Evolutionary conservation across 2,329 filamentous ascomycete genomes (phyloP).

Genomic region (Magnaporthiopsis rhizophila): DNA sequence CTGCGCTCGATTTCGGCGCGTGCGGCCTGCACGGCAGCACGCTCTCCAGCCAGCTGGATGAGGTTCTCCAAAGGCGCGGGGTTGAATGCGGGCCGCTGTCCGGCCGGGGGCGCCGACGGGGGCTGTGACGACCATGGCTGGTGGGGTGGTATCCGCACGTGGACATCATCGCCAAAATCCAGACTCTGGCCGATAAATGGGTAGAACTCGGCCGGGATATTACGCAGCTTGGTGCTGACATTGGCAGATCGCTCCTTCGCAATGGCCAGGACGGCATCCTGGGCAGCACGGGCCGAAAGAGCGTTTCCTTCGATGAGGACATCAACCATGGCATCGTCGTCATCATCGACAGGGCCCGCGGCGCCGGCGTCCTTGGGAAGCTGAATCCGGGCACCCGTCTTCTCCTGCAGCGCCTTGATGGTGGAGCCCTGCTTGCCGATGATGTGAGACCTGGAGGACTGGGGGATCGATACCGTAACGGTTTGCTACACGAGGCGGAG

Average conservation of each 20-base stretch:
- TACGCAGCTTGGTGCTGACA: constrained; percentile 71
- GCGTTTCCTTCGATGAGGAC: constrained; percentile 88
- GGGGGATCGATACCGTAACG: constrained; percentile 73
- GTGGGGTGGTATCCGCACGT: constrained; percentile 76
- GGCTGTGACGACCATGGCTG: constrained; percentile 66
- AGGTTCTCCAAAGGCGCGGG: constrained; percentile 65
- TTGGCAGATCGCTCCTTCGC: constrained; percentile 79
- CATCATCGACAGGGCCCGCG: constrained; percentile 54
- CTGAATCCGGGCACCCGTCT: constrained; percentile 83
- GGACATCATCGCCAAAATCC: constrained; percentile 33
- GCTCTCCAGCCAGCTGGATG: constrained; percentile 82
- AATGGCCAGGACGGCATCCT: constrained; percentile 77
- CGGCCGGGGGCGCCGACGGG: constrained; percentile 51
- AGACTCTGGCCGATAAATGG: constrained; percentile 79
- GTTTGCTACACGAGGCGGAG: constrained; percentile 28
- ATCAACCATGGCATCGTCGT: constrained; percentile 75
- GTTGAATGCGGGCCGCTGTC: constrained; percentile 60
- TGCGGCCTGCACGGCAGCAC: constrained; percentile 69
- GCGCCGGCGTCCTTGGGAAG: constrained; percentile 63
- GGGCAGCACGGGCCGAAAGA: constrained; percentile 75
- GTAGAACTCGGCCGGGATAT: constrained; percentile 86
- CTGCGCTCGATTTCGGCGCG: constrained; percentile 74
- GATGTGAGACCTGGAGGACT: constrained; percentile 77
- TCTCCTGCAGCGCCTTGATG: constrained; percentile 83
- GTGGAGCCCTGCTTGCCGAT: constrained; percentile 87